Conservation (phyloP, 345 rosid genomes). For the Brassica carinata region DNA sequence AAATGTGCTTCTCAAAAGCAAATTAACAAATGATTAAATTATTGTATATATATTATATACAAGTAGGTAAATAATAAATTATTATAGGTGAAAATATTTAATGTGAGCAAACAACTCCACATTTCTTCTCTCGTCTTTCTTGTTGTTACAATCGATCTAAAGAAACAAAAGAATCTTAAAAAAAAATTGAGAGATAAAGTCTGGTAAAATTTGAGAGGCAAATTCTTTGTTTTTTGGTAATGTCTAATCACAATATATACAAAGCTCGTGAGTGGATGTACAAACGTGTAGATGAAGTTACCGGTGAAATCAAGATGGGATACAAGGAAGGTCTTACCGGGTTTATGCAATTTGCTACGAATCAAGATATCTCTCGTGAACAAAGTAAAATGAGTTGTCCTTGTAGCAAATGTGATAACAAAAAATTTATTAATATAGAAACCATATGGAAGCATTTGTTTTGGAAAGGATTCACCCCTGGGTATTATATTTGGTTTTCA, state of each 20-base stretch:
- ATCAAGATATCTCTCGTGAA: neutral
- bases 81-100: too few relatives aligned
- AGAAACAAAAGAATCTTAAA: neutral
- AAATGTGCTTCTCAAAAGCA: too few relatives aligned
- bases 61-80: too few relatives aligned
- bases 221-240: too few relatives aligned
- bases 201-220: neutral
- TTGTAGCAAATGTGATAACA: neutral
- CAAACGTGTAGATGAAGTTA: neutral
- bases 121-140: neutral
- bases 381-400: neutral
- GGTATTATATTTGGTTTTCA: neutral
- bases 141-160: neutral
- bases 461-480: neutral
- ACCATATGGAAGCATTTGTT: neutral
- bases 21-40: too few relatives aligned
- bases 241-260: neutral
- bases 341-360: neutral
- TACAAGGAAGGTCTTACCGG: neutral
- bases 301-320: neutral
- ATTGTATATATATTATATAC: too few relatives aligned
- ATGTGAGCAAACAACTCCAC: too few relatives aligned
- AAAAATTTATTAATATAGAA: neutral
- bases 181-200: neutral
- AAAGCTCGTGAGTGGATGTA: neutral